These are phyloP conservation scores for Marvania coccoides DNA, from an alignment of 139 green algal genomes.

Conservation along the genomic window DNA sequence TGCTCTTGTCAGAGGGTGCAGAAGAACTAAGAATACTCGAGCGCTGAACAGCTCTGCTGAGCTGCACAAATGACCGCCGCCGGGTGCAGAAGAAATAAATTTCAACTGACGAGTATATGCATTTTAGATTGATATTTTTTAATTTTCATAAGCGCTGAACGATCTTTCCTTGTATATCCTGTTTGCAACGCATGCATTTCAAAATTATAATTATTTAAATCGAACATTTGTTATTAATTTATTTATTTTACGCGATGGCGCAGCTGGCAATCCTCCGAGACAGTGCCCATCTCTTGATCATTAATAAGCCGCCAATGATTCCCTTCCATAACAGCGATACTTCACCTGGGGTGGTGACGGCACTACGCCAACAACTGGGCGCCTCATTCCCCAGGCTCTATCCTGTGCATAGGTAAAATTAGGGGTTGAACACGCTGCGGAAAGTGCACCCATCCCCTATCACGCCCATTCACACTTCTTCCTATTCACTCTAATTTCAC, in stretches of 20 bases:
- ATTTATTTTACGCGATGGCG: not conserved
- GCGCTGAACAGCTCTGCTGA: no score
- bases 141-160: no score
- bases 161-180: no score
- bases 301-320: conserved; percentile 12
- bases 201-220: no score
- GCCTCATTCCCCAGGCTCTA: not conserved
- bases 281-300: not conserved
- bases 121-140: no score
- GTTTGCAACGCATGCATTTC: no score
- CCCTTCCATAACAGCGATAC: conserved; percentile 8
- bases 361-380: conserved; percentile 1
- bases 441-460: not conserved
- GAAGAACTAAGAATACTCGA: no score
- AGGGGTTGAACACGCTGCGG: not conserved
- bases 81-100: no score
- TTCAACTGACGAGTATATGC: no score
- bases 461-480: not conserved
- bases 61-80: no score
- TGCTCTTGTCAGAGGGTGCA: no score
- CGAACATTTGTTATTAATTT: no score
- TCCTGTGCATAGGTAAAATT: conserved; percentile 15
- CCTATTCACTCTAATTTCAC: not conserved
- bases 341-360: not conserved
- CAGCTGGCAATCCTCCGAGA: not conserved